Base-by-base conservation (phyloP, 2,329 filamentous ascomycete genomes). In the Paraphoma chrysanthemicola region DNA sequence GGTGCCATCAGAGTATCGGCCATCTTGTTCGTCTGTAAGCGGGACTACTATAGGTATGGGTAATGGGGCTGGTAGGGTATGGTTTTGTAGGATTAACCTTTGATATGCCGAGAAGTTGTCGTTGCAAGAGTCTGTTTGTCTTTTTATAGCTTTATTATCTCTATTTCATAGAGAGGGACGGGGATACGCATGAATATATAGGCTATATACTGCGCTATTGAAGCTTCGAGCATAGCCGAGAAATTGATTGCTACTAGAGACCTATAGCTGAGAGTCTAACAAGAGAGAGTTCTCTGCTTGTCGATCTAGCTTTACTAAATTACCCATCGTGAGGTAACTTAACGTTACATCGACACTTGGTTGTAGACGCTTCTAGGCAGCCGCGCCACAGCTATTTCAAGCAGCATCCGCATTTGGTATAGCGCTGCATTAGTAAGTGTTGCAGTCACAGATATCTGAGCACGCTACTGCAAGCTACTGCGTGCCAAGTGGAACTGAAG, bases 1-100 rank as follows among this genome's bases (percentile, higher is more conserved):
- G 57, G 31, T 69, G 48, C 65, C 65, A 12, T 59, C 53, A 52
- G 63, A 69, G 56, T 68, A 68, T 63, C 59, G 65, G 14, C 56
- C 61, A 16, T 58, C 47, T 28, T 56, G 51, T 31, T 67, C 55
- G 44, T 33, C 51, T 47, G 53, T 67, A 43, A 52, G 48, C 23
- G 54, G 62, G 42, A 58, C 51, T 10, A 60, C 7, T 5, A 41
- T 68, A 48, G 54, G 54, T 29, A 55, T 62, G 18, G 61, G 59
- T 48, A 16, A 43, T 56, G 44, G 45, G 38, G 57, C 53, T 45
- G 60, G 62, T 54, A 60, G 54, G 50, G 58, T 67, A 42, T 64
- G 56, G 60, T 57, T 56, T 36, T 66, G 51, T 44, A 53, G 48
- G 23, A n/a, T n/a, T n/a, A n/a, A n/a, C n/a, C n/a, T n/a, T n/a